Percentiles rank a stretch among this genome's conserved stretches.
phyloP scores from a whole-genome alignment of 2,329 filamentous ascomycete genomes.

The Penicillium crustosum region DNA sequence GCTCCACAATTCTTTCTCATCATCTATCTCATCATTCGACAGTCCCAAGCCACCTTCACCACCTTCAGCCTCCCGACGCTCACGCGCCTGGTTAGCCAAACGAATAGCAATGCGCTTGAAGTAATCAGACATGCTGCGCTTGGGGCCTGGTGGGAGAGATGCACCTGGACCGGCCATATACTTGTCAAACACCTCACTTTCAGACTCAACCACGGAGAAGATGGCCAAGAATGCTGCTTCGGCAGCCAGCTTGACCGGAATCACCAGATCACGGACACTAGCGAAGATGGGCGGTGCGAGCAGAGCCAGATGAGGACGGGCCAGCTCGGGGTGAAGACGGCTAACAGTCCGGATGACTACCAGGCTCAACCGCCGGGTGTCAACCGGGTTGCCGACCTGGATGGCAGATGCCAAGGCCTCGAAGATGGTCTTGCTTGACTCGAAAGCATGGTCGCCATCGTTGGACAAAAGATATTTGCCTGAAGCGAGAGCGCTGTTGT shows the following conservation, averaged over 20 bases:
- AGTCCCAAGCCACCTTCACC: slow-evolving; percentile 82
- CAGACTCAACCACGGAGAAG: slow-evolving; percentile 86
- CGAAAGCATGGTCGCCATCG: slow-evolving; percentile 60
- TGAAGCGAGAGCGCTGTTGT: slow-evolving; percentile 84
- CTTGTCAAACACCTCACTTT: slow-evolving; percentile 83
- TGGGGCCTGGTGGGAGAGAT: slow-evolving; percentile 67
- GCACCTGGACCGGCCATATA: slow-evolving; percentile 72
- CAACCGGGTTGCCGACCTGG: slow-evolving; percentile 72
- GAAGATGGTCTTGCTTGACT: slow-evolving; percentile 76
- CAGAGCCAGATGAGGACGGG: slow-evolving; percentile 75
- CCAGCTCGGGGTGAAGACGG: slow-evolving; percentile 73
- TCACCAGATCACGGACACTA: slow-evolving; percentile 84
- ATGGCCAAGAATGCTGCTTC: slow-evolving; percentile 91
- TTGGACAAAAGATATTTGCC: slow-evolving; percentile 83
- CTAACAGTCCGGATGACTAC: slow-evolving; percentile 85
- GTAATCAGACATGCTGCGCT: slow-evolving; percentile 93
- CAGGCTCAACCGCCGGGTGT: slow-evolving; percentile 81
- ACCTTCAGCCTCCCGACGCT: slow-evolving; percentile 87
- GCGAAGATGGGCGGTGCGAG: slow-evolving; percentile 85
- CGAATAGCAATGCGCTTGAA: slow-evolving; percentile 90
- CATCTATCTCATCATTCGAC: slow-evolving; percentile 86
- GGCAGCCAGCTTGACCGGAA: slow-evolving; percentile 91
- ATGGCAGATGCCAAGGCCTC: slow-evolving; percentile 73
- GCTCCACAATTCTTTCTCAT: slow-evolving; percentile 94
- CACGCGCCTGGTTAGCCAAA: slow-evolving; percentile 80